Evolutionary conservation across 2,329 filamentous ascomycete species (phyloP).

Genomic region (Shiraia sp.): DNA sequence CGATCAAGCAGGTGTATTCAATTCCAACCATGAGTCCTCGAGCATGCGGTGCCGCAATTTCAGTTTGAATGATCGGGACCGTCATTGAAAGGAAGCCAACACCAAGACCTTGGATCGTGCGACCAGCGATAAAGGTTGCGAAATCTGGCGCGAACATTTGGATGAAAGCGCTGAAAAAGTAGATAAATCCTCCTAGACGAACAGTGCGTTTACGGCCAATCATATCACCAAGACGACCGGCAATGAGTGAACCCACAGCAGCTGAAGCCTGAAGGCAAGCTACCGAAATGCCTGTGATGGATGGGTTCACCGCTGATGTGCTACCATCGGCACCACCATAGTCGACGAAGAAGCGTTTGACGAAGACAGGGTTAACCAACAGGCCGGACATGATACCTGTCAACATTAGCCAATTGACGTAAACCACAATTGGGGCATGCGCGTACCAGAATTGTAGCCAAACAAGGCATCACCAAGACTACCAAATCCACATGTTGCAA

Average conservation of each 20-base stretch:
- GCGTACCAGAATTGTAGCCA: slow-evolving; percentile 47
- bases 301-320: slow-evolving; percentile 38
- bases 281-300: slow-evolving; percentile 46
- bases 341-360: slow-evolving; percentile 46
- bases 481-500: slow-evolving; percentile 47
- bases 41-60: slow-evolving; percentile 44
- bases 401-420: slow-evolving; percentile 7
- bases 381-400: slow-evolving; percentile 49
- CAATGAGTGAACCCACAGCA: slow-evolving; percentile 40
- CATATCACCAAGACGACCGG: slow-evolving; percentile 43
- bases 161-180: slow-evolving; percentile 45
- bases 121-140: slow-evolving; percentile 38
- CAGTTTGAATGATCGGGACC: slow-evolving; percentile 43
- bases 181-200: slow-evolving; percentile 43
- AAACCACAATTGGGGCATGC: background rate
- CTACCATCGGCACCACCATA: slow-evolving; percentile 45
- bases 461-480: slow-evolving; percentile 48
- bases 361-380: slow-evolving; percentile 46
- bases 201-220: slow-evolving; percentile 45
- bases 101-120: slow-evolving; percentile 42
- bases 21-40: slow-evolving; percentile 47
- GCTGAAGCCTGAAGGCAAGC: slow-evolving; percentile 44
- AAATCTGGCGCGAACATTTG: slow-evolving; percentile 44
- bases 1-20: slow-evolving; percentile 45
- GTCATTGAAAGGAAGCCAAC: slow-evolving; percentile 44